A percentile compares a stretch with the other conserved stretches of the same genome.
Evolutionary conservation across 1,284 basidiomycete species (phyloP).

Genomic region (Calocybe gambosa): DNA sequence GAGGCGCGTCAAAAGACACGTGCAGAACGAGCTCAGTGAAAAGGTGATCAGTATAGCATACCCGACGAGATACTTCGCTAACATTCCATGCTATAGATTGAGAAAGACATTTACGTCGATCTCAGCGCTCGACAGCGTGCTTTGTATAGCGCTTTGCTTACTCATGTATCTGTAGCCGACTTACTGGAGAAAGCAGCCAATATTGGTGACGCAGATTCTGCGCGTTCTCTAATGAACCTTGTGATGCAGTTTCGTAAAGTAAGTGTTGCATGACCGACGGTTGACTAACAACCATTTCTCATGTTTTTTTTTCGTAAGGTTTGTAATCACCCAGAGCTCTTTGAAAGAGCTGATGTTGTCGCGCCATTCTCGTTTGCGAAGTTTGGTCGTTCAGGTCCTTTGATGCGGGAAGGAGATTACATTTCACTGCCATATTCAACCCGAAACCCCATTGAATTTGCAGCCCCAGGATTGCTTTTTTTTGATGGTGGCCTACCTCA

Average conservation of each 20-base stretch:
- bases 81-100: constrained; percentile 57
- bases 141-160: constrained; percentile 88
- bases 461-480: constrained; percentile 75
- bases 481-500: constrained; percentile 77
- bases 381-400: constrained; percentile 78
- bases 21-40: constrained; percentile 99
- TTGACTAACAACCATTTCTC: constrained; percentile 4
- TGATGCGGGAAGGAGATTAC: constrained; percentile 83
- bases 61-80: neutral
- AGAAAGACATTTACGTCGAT: constrained; percentile 94
- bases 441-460: constrained; percentile 79
- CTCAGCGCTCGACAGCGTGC: constrained; percentile 89
- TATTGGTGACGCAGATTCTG: constrained; percentile 84
- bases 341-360: constrained; percentile 94
- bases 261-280: constrained; percentile 10
- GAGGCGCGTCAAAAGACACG: constrained; percentile 94
- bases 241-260: constrained; percentile 99
- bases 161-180: constrained; percentile 93
- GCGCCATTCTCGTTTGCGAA: constrained; percentile 87
- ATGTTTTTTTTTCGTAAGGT: constrained; percentile 44
- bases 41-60: constrained; percentile 64
- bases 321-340: constrained; percentile 98
- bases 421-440: constrained; percentile 83
- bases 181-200: constrained; percentile 90
- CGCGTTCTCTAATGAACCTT: constrained; percentile 95